Base-by-base conservation (phyloP, 805 yeast species). In the Scheffersomyces amazonensis region DNA sequence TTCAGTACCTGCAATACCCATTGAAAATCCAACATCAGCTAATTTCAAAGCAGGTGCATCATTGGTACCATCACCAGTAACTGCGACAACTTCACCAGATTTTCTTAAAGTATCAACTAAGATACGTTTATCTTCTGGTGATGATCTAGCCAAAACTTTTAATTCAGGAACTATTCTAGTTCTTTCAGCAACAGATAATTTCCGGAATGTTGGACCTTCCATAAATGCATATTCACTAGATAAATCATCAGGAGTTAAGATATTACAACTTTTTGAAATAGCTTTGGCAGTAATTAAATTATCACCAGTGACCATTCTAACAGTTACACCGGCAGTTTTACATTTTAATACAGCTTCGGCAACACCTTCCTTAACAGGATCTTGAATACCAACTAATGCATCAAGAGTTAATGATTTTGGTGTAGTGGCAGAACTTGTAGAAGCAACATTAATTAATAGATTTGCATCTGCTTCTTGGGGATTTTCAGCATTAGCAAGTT, bases 1-100 rank as follows among this genome's bases (percentile, higher is more conserved):
- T 64, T 93, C 99, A 2, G 99, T 93, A 48, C 99, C 99, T 7
- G 96, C 76, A 43, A 90, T 87, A 48, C 99, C 99, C 99, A 93
- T 93, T 2, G 98, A 87, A 57, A 93, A 91, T 2, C 99, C 99
- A 41, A 93, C 96, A 65, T 93, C 98, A 0, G 99, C 99, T 42
- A 90, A 72, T 56, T 91, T 88, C 55, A 93, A 75, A 3, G 99
- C 98, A 12, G 97, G 97, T 0, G 98, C 99, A 73, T 93, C 99
- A 60, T 93, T 93, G 7, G 98, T 91, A 64, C 99, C 99, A 61
- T 93, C 99, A 57, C 99, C 99, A 27, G 99, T 93, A 24, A 91
- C 98, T 1, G 99, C 99, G 35, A 93, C 99, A 24, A 91, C 95
- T 55, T 93, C 97, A 17, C 95, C 95, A 55, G 80, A 72, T 25